Evolutionary conservation across 2,329 filamentous ascomycete genomes (phyloP).

Genomic region (Apiospora kogelbergensis): DNA sequence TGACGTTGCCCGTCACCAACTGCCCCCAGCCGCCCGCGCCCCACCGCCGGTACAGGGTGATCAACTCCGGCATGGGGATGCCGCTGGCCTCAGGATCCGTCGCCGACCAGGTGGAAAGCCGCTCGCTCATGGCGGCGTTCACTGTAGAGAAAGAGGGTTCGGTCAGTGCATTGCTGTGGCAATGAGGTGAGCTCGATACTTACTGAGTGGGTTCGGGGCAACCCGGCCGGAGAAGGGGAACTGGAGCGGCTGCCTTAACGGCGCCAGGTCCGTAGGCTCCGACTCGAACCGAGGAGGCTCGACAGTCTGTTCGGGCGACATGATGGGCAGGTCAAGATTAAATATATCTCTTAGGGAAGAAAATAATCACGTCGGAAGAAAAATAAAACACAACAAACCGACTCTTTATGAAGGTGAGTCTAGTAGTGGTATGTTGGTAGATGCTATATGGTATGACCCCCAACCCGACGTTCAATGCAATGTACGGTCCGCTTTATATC

Average conservation of each 20-base stretch:
- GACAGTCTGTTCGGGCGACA: neutral
- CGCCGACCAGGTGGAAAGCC: constrained; percentile 59
- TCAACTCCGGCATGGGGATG: constrained; percentile 36
- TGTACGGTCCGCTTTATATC: neutral
- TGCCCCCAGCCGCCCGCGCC: constrained; percentile 57
- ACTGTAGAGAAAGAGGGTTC: constrained; percentile 27
- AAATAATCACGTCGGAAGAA: neutral
- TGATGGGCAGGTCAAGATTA: neutral
- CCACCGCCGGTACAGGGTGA: constrained; percentile 62
- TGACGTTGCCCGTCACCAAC: constrained; percentile 63
- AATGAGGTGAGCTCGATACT: neutral
- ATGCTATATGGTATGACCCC: neutral
- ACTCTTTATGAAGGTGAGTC: neutral
- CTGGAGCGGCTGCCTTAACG: constrained; percentile 37
- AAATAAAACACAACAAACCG: neutral
- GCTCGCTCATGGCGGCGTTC: constrained; percentile 68
- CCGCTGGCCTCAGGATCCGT: constrained; percentile 50
- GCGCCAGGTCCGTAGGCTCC: constrained; percentile 1
- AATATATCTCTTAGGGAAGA: neutral
- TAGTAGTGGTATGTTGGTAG: neutral
- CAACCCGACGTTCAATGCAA: neutral
- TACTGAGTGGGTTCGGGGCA: constrained; percentile 61
- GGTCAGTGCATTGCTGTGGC: neutral
- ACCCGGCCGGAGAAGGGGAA: constrained; percentile 53
- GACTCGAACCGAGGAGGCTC: neutral